Base-by-base conservation (phyloP, 768 basidiomycete species). In the Amanita molliuscula region DNA sequence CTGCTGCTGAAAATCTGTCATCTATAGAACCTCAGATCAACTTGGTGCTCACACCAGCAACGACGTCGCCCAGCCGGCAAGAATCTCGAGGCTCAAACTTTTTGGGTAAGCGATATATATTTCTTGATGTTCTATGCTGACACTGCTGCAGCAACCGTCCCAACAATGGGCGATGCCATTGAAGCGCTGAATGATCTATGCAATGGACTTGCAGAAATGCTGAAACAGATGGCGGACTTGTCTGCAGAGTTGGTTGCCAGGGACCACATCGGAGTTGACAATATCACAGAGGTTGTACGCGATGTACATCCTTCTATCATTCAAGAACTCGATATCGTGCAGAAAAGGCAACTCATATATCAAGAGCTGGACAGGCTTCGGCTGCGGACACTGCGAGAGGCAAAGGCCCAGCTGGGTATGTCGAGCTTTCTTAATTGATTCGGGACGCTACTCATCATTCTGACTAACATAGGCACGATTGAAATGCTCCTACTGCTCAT, bases 401-500 rank as follows among this genome's bases (percentile, higher is more conserved):
- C 79, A 6, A 74, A 76, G 53, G 70, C 74, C 21, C 63, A 81
- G 10, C 68, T 89, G 2, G 71, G 84, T 84, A 53, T 47, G 78
- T 66, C 10, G 26, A 6, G 33, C 28, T 29, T 20, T 45, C 6
- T 8, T 34, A 7, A 7, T 13, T 31, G 13, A 31, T n/a, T 13
- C 31, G 20, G 31, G 11, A 18, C 18, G 20, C 23, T 21, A 13
- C 16, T 45, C 4, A 52, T 34, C 4, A 29, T 10, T 38, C 44
- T 7, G 20, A 26, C 43, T 20, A 7, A n/a, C 25, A 3, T 55
- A 87, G 86, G 76, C 50, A 77, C 82, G 13, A 65, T 80, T 44
- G 92, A 94, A 64, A 84, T 91, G 78, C 62, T 87, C 4, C 70
- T 93, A 7, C 70, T 93, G 15, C 71, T 93, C 16, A 67, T 90